These are phyloP conservation scores for Plasmodium yoelii DNA, from an alignment of 169 alveolate species.

Conservation along the genomic window DNA sequence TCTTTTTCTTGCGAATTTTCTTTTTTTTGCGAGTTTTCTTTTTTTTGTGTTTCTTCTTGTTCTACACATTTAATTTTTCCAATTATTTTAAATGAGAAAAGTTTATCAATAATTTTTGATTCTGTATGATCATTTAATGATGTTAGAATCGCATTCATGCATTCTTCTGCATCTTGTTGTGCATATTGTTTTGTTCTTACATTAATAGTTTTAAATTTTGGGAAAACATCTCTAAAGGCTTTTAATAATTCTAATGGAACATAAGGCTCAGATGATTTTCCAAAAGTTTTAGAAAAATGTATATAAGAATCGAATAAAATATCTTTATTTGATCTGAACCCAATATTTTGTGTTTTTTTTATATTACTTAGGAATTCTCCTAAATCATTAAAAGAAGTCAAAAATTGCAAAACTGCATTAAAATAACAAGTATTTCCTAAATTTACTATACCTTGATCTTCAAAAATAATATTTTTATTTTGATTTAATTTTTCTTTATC, in stretches of 20 bases:
- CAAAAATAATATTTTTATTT: constrained; percentile 38
- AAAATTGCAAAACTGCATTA: constrained; percentile 91
- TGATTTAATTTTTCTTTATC: constrained; percentile 90
- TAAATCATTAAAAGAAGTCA: constrained; percentile 86
- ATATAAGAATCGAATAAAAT: constrained; percentile 76
- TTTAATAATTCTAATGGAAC: constrained; percentile 61
- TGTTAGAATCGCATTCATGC: constrained; percentile 85
- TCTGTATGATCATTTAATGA: constrained; percentile 67
- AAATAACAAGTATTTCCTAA: constrained; percentile 97
- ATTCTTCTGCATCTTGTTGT: constrained; percentile 84
- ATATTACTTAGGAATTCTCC: constrained; percentile 78
- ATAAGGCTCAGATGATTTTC: constrained; percentile 74
- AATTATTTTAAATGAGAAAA: constrained; percentile 49
- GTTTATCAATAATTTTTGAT: constrained; percentile 43
- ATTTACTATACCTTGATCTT: constrained; percentile 92
- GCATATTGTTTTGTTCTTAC: constrained; percentile 72
- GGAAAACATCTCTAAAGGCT: constrained; percentile 70
- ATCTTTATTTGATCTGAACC: constrained; percentile 37
- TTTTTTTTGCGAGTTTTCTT: background rate
- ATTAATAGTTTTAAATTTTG: constrained; percentile 65
- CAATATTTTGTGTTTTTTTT: constrained; percentile 29
- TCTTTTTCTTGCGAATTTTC: background rate
- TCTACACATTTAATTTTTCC: constrained; percentile 34
- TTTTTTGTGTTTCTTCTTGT: background rate
- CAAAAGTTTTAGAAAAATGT: constrained; percentile 79